Base-by-base conservation (phyloP, 441 rosid genomes). In the Sinapis alba region DNA sequence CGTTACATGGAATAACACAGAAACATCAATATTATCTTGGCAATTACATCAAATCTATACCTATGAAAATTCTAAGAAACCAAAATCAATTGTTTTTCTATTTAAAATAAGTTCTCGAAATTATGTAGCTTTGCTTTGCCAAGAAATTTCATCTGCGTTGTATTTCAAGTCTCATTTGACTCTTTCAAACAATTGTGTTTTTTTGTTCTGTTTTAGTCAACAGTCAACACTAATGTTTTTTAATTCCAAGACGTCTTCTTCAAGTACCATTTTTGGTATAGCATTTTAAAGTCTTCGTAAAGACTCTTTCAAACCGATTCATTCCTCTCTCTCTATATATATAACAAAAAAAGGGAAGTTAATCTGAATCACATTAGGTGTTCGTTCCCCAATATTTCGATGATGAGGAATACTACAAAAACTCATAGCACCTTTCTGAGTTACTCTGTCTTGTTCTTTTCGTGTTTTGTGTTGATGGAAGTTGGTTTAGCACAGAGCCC, bases 401-500 rank as follows among this genome's bases (percentile, higher is more conserved):
- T 11, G 18, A 76, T 20, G 53, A 63, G 2, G 43, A 47, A 50
- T 15, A 18, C 62, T 23, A 62, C 38, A 64, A 63, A 56, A 28
- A 20, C 38, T 15, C 45, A 16, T 6, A 28, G 28, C 56, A 47
- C 60, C 73, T 45, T 77, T 71, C 23, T 71, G 1, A 34, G 58
- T 47, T 65, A 75, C 50, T 13, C 8, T 66, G 7, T 58, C 28
- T 0, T 71, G 38, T 65, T 47, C 16, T 3, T 77, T 47, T 78
- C 36, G 1, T 1, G 27, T 16, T 60, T 77, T 32, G 5, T 19
- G 27, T 45, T 60, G 38, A 60, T 78, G 7, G 62, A 50, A 19
- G 58, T 61, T 65, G 64, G 77, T 32, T 34, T 65, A 47, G 81
- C 51, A 28, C 65, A 60, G 61, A 9, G 24, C 51, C 62, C 67